These are phyloP conservation scores for Trichoderma asperelloides DNA, from an alignment of 495 filamentous ascomycete genomes.

Conservation along the genomic window DNA sequence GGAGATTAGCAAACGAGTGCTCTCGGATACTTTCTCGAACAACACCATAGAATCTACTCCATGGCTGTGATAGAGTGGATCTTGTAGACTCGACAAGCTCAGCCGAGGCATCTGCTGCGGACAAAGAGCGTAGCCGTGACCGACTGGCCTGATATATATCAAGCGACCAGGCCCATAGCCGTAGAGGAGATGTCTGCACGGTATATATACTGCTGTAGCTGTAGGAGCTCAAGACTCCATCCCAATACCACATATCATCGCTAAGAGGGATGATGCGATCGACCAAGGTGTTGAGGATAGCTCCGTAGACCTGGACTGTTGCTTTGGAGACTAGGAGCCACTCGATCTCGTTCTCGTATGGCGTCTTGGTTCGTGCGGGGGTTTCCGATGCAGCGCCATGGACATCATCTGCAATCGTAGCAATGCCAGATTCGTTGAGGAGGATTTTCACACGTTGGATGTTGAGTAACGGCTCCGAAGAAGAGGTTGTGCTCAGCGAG, in stretches of 20 bases:
- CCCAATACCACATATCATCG: constrained; percentile 90
- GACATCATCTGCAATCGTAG: constrained; percentile 13
- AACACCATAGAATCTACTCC: constrained; percentile 73
- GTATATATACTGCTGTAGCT: constrained; percentile 66
- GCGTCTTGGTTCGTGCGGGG: constrained; percentile 20
- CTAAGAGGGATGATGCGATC: constrained; percentile 71
- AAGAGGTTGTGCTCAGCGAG: constrained; percentile 56
- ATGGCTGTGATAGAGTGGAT: constrained; percentile 41
- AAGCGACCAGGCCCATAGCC: constrained; percentile 56
- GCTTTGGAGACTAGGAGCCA: constrained; percentile 87
- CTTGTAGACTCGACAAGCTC: constrained; percentile 9
- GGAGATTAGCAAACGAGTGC: constrained; percentile 50
- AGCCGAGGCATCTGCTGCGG: neutral
- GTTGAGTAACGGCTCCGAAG: constrained; percentile 43
- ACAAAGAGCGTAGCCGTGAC: constrained; percentile 24
- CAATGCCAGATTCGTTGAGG: constrained; percentile 49
- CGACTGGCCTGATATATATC: constrained; percentile 53
- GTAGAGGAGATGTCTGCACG: constrained; percentile 68
- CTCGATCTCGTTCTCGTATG: constrained; percentile 65
- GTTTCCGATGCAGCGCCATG: neutral
- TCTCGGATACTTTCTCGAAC: constrained; percentile 61
- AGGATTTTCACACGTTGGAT: constrained; percentile 45
- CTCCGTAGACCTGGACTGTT: constrained; percentile 72
- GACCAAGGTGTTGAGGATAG: constrained; percentile 61
- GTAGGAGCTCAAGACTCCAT: constrained; percentile 66